phyloP scores from a whole-genome alignment of 116 monocot species.

The Iris pallida region DNA sequence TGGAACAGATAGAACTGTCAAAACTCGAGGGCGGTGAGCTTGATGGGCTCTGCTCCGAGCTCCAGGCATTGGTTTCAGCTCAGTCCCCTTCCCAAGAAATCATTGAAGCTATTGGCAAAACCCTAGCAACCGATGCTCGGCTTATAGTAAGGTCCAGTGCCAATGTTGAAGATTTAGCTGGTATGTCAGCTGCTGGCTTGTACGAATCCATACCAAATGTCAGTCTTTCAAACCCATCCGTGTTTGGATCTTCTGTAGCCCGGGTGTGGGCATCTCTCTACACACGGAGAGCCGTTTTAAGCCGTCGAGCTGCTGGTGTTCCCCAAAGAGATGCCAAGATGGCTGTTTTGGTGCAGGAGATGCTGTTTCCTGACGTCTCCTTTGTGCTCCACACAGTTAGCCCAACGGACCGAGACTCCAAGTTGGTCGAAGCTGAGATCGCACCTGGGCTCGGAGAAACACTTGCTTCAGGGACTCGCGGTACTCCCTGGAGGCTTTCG shows the following conservation, averaged over 20 bases:
- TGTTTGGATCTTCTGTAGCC: constrained; percentile 58
- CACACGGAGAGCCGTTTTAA: constrained; percentile 81
- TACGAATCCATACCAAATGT: constrained; percentile 94
- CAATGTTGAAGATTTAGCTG: constrained; percentile 95
- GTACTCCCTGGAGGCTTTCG: constrained; percentile 85
- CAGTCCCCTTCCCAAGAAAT: constrained; percentile 37
- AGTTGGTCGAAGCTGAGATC: constrained; percentile 65
- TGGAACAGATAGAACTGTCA: constrained; percentile 64
- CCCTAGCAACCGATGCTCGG: constrained; percentile 43
- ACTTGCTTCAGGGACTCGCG: constrained; percentile 78
- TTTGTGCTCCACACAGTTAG: constrained; percentile 90
- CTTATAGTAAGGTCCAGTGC: constrained; percentile 91
- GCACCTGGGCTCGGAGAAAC: constrained; percentile 94
- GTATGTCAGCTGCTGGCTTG: constrained; percentile 95
- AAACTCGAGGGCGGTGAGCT: constrained; percentile 47
- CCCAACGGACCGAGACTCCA: constrained; percentile 55
- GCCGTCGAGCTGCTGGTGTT: constrained; percentile 75
- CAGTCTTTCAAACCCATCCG: constrained; percentile 38
- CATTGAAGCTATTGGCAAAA: constrained; percentile 30
- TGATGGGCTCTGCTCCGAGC: constrained; percentile 48
- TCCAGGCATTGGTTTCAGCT: constrained; percentile 56
- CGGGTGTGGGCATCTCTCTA: constrained; percentile 92
- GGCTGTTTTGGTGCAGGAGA: constrained; percentile 90
- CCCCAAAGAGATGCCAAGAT: constrained; percentile 71
- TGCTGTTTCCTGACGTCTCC: constrained; percentile 73